phyloP scores from a whole-genome alignment of 192 early-diverging fungal genomes.

The Coemansia interrupta region DNA sequence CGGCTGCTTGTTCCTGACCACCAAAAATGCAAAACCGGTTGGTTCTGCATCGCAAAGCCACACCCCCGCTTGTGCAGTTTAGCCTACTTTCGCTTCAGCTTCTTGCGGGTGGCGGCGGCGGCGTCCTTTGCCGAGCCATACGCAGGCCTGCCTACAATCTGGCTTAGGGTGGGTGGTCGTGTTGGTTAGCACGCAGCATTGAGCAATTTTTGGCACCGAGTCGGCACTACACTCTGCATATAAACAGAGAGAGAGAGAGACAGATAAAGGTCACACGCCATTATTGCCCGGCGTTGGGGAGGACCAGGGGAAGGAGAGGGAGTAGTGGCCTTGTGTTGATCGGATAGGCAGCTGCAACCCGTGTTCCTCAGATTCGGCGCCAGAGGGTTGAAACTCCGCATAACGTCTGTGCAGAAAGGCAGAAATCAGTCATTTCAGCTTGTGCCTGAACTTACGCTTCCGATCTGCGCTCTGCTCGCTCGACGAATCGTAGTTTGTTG shows the following conservation, averaged over 20 bases:
- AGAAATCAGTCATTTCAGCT: not conserved
- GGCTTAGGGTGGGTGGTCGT: not conserved
- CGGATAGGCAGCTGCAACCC: not conserved
- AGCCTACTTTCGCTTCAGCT: slow-evolving; percentile 16
- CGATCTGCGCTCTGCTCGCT: slow-evolving; percentile 42
- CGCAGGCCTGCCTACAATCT: slow-evolving; percentile 14
- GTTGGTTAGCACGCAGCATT: not conserved
- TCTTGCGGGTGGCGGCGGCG: slow-evolving; percentile 17
- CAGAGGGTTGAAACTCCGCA: not conserved
- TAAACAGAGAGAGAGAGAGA: not conserved
- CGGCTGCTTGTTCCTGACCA: not conserved
- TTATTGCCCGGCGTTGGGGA: slow-evolving; percentile 7
- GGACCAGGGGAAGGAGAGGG: slow-evolving; percentile 1
- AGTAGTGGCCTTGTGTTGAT: too few relatives aligned
- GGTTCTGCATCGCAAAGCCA: too few relatives aligned
- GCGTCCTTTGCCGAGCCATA: slow-evolving; percentile 13
- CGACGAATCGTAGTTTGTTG: slow-evolving; percentile 40
- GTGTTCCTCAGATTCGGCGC: not conserved
- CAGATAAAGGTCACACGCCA: slow-evolving; percentile 8
- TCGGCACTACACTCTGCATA: not conserved
- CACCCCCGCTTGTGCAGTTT: too few relatives aligned
- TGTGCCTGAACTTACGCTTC: slow-evolving; percentile 20
- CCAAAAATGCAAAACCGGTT: too few relatives aligned
- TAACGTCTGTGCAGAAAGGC: not conserved
- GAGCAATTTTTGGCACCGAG: not conserved